Evolutionary conservation across 129 eudicot genomes (phyloP).

Genomic region (Escallonia rubra): DNA sequence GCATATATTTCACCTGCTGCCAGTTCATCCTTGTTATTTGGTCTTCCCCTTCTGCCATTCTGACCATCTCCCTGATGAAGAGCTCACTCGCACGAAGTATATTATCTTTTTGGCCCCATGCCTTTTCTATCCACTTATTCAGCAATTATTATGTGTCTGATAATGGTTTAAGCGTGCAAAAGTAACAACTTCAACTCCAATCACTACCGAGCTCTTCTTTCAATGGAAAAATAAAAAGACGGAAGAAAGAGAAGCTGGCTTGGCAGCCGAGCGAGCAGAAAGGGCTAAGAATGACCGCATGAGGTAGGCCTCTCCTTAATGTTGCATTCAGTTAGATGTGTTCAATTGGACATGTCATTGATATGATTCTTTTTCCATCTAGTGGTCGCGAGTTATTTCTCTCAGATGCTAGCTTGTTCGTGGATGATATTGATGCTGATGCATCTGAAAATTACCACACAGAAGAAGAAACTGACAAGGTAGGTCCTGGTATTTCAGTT

Average conservation of each 20-base stretch:
- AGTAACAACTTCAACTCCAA: conserved; percentile 52
- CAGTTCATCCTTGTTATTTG: not conserved
- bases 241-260: conserved; percentile 55
- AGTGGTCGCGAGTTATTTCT: conserved; percentile 72
- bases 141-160: not conserved
- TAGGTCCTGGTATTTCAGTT: not conserved
- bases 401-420: conserved; percentile 60
- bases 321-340: not conserved
- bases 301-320: conserved; percentile 33
- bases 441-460: conserved; percentile 50
- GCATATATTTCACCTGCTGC: not conserved
- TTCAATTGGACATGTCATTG: not conserved
- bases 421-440: conserved; percentile 58
- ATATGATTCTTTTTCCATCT: conserved; percentile 1
- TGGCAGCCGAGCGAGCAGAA: conserved; percentile 65
- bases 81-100: too few species aligned
- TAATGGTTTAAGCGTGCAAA: conserved; percentile 40
- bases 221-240: conserved; percentile 57
- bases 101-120: not conserved
- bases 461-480: conserved; percentile 52
- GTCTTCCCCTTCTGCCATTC: not conserved
- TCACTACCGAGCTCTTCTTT: conserved; percentile 54
- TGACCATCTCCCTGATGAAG: not conserved
- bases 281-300: conserved; percentile 70
- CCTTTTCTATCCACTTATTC: not conserved